Percentiles rank a stretch among this genome's conserved stretches.
These are phyloP conservation scores for Colletotrichum sp. DNA, from an alignment of 2,329 filamentous ascomycete species.

Conservation along the genomic window DNA sequence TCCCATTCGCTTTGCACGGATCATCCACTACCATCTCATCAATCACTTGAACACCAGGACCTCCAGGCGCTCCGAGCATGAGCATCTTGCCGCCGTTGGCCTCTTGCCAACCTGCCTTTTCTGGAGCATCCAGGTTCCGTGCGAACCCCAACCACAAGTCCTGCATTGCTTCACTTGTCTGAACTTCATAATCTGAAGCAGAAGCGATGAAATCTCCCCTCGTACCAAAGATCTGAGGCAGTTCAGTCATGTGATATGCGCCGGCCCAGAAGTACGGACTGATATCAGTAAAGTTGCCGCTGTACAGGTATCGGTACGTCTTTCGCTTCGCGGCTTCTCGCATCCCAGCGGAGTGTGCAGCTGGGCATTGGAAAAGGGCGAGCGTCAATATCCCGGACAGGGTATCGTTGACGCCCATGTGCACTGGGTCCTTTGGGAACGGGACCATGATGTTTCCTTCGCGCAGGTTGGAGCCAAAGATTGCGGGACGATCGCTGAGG, in stretches of 20 bases:
- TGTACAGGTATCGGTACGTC: conserved; percentile 28
- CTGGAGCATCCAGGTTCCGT: neutral
- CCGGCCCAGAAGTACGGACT: conserved; percentile 26
- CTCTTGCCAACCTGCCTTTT: neutral
- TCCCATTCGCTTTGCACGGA: neutral
- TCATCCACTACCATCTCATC: neutral
- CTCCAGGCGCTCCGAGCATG: neutral
- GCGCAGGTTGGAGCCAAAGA: neutral
- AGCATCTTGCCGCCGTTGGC: neutral
- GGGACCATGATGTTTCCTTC: neutral
- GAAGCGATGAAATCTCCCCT: neutral
- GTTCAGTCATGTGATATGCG: conserved; percentile 31
- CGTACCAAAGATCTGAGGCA: conserved; percentile 35
- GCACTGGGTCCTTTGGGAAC: neutral
- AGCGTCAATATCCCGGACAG: neutral
- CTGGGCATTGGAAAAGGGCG: neutral
- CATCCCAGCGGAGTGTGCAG: neutral
- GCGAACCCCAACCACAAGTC: neutral
- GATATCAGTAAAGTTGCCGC: conserved; percentile 31
- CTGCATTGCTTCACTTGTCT: neutral
- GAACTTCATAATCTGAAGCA: neutral
- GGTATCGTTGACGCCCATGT: neutral
- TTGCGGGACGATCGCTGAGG: conserved; percentile 33
- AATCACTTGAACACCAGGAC: neutral
- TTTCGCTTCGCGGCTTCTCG: neutral